phyloP scores from a whole-genome alignment of 1,139 yeast genomes.

The Pichia sp. region DNA sequence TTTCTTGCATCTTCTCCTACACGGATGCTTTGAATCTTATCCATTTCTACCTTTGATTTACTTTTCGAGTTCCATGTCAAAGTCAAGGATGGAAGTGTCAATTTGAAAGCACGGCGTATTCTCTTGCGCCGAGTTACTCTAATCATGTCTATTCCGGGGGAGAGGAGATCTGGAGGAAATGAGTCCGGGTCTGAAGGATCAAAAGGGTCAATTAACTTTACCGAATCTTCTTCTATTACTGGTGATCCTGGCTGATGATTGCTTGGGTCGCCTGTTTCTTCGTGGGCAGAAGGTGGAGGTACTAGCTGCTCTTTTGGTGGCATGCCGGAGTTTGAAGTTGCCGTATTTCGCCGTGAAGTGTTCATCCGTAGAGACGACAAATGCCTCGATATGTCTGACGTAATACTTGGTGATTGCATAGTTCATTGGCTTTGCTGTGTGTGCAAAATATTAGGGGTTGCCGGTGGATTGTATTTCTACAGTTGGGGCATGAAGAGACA shows the following conservation, averaged over 20 bases:
- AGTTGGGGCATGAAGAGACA: no score
- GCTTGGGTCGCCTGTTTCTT: not conserved
- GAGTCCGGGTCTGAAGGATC: conserved; percentile 13
- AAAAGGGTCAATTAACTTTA: not conserved
- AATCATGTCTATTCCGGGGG: conserved; percentile 23
- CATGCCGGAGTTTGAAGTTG: not conserved
- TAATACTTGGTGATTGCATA: conserved; percentile 9
- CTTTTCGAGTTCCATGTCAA: conserved; percentile 15
- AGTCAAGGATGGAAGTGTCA: conserved; percentile 8
- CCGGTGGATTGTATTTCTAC: not conserved
- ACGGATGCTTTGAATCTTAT: conserved; percentile 52
- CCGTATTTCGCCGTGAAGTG: not conserved
- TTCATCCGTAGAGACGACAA: conserved; percentile 12
- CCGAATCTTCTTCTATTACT: not conserved
- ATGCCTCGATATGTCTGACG: conserved; percentile 9
- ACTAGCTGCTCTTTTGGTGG: not conserved
- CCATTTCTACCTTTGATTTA: conserved; percentile 9
- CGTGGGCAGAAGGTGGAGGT: conserved; percentile 1
- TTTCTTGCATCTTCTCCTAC: conserved; percentile 69
- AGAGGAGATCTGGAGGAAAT: conserved; percentile 11
- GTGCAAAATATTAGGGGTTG: not conserved
- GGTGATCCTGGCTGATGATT: not conserved
- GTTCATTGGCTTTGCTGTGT: not conserved
- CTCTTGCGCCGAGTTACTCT: conserved; percentile 14
- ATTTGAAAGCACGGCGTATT: conserved; percentile 4